These are phyloP conservation scores for Rachicladosporium sp. DNA, from an alignment of 2,329 filamentous ascomycete genomes.

Conservation along the genomic window DNA sequence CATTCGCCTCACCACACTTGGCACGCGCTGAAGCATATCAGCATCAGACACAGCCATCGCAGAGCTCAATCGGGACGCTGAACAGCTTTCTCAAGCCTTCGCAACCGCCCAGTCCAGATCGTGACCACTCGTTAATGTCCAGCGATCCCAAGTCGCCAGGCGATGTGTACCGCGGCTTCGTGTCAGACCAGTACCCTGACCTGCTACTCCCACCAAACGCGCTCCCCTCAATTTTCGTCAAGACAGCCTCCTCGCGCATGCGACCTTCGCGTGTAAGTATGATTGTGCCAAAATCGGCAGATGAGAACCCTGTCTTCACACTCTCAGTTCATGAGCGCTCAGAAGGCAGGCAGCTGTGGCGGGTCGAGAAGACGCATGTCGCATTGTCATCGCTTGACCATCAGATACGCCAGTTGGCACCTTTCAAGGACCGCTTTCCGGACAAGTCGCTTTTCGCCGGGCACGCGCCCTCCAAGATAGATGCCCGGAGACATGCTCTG, in stretches of 20 bases:
- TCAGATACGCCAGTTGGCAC: conserved; percentile 60
- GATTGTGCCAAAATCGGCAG: conserved; percentile 63
- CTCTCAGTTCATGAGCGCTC: conserved; percentile 72
- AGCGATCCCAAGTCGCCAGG: conserved; percentile 21
- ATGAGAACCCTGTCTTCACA: conserved; percentile 91
- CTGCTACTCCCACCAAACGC: conserved; percentile 80
- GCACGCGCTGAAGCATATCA: conserved; percentile 27
- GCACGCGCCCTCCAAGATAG: conserved; percentile 85
- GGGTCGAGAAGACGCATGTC: conserved; percentile 79
- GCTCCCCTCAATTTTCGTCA: conserved; percentile 71
- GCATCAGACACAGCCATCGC: conserved; percentile 14
- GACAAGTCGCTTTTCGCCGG: conserved; percentile 80
- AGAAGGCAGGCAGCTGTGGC: conserved; percentile 71
- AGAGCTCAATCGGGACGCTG: conserved; percentile 10
- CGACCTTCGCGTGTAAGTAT: conserved; percentile 81
- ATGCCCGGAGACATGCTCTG: conserved; percentile 68
- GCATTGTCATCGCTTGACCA: conserved; percentile 74
- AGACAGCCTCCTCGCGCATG: conserved; percentile 87
- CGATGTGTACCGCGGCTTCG: conserved; percentile 61
- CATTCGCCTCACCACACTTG: conserved; percentile 43
- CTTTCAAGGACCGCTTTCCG: conserved; percentile 64
- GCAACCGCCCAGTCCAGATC: conserved; percentile 13
- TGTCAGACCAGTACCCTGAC: conserved; percentile 77
- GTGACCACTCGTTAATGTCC: conserved; percentile 15
- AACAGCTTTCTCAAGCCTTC: conserved; percentile 12